A percentile compares a stretch with the other conserved stretches of the same genome.
Evolutionary conservation across 495 filamentous ascomycete species (phyloP).

Genomic region (Pyrenula aspistea): DNA sequence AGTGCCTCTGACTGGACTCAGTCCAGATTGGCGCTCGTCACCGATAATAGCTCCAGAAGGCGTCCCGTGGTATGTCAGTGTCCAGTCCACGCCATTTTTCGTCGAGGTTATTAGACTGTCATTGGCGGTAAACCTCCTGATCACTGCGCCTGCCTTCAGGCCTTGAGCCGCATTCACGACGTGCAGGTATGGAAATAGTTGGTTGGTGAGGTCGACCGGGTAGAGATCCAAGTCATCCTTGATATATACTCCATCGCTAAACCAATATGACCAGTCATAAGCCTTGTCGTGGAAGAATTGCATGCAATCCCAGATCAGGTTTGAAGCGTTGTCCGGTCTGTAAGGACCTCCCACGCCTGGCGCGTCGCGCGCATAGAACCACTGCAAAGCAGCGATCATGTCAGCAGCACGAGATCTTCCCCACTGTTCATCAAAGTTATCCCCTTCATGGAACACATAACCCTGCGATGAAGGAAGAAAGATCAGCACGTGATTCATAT

Average conservation of each 20-base stretch:
- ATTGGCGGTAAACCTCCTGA: slow-evolving; percentile 26
- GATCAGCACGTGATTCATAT: too few species aligned
- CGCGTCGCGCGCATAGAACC: slow-evolving; percentile 35
- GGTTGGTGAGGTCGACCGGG: slow-evolving; percentile 12
- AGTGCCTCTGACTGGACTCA: slow-evolving; percentile 21
- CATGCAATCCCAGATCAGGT: slow-evolving; percentile 31
- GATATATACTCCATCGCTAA: slow-evolving; percentile 22
- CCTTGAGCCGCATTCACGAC: slow-evolving; percentile 39
- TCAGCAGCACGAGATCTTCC: slow-evolving; percentile 36
- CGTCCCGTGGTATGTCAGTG: slow-evolving; percentile 32
- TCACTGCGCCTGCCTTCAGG: slow-evolving; percentile 31
- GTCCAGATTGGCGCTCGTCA: slow-evolving; percentile 21
- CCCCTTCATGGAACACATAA: slow-evolving; percentile 26
- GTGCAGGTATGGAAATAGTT: slow-evolving; percentile 26
- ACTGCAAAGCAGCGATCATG: slow-evolving; percentile 38
- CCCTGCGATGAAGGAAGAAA: too few species aligned
- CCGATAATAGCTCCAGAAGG: slow-evolving; percentile 26
- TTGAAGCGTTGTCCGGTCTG: slow-evolving; percentile 16
- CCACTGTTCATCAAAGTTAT: slow-evolving; percentile 29
- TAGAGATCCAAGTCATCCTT: slow-evolving; percentile 27
- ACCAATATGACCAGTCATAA: slow-evolving; percentile 33
- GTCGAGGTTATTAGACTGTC: slow-evolving; percentile 25
- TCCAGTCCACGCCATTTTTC: slow-evolving; percentile 32
- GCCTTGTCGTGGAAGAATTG: slow-evolving; percentile 24
- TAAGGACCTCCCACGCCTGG: background rate